Conservation (phyloP, 2,329 filamentous ascomycete species). For the Epichloe aotearoae region DNA sequence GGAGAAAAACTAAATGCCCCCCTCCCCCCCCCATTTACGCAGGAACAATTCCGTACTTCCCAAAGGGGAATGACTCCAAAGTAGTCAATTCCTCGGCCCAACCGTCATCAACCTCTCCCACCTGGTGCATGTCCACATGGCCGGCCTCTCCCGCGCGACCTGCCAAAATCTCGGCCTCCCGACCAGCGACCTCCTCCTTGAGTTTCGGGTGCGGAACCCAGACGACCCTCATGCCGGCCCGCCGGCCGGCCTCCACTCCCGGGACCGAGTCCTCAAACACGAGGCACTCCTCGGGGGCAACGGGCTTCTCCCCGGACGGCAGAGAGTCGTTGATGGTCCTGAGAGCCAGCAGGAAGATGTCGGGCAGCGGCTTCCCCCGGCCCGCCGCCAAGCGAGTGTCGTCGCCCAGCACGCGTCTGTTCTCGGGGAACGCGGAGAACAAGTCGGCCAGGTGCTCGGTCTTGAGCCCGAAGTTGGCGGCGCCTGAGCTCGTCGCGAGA, state of each 20-base stretch:
- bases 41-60: conserved; percentile 44
- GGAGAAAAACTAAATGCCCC: background rate
- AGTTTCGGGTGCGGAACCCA: conserved; percentile 83
- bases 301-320: conserved; percentile 46
- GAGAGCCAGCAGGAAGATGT: conserved; percentile 85
- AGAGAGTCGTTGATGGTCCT: conserved; percentile 70
- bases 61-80: conserved; percentile 43
- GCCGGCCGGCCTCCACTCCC: conserved; percentile 77
- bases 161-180: conserved; percentile 71
- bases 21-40: background rate
- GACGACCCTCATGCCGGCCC: conserved; percentile 87
- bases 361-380: conserved; percentile 88
- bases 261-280: conserved; percentile 95
- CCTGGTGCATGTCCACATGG: conserved; percentile 37
- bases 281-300: conserved; percentile 71
- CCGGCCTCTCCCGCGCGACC: conserved; percentile 61
- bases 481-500: conserved; percentile 69
- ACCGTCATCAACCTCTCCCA: conserved; percentile 45
- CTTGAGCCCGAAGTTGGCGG: conserved; percentile 64
- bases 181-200: conserved; percentile 59
- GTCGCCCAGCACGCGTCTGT: conserved; percentile 74
- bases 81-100: conserved; percentile 43
- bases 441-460: conserved; percentile 46
- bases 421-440: conserved; percentile 50
- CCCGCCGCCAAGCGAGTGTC: conserved; percentile 64